These are phyloP conservation scores for Boletus hoseneyae DNA, from an alignment of 1,284 basidiomycete genomes.

Conservation along the genomic window DNA sequence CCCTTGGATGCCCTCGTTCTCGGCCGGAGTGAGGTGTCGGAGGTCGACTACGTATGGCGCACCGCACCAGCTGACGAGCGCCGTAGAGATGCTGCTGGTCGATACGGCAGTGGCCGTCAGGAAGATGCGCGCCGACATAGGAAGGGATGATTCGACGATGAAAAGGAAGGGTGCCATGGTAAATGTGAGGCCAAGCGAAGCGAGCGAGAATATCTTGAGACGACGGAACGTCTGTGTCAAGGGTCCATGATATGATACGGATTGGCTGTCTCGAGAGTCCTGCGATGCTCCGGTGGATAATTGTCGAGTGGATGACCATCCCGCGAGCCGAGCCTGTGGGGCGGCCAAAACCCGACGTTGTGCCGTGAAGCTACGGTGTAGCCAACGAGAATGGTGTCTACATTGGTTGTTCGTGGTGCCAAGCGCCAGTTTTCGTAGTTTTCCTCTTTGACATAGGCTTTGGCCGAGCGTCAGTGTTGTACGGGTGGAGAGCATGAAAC, in stretches of 20 bases:
- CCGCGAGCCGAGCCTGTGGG: background rate
- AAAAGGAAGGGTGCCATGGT: slow-evolving; percentile 78
- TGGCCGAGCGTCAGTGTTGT: slow-evolving; percentile 9
- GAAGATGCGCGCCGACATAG: slow-evolving; percentile 63
- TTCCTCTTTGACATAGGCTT: slow-evolving; percentile 9
- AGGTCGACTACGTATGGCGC: slow-evolving; percentile 52
- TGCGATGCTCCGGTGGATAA: slow-evolving; percentile 10
- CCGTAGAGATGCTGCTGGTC: slow-evolving; percentile 71
- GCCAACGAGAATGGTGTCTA: slow-evolving; percentile 10
- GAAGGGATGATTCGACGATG: slow-evolving; percentile 73
- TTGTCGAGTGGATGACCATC: slow-evolving; percentile 2
- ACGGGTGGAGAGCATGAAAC: slow-evolving; percentile 13
- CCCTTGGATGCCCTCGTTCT: slow-evolving; percentile 44
- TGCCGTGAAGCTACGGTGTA: background rate
- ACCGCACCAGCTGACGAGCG: slow-evolving; percentile 71
- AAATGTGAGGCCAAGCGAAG: slow-evolving; percentile 70
- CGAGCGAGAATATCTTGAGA: slow-evolving; percentile 81
- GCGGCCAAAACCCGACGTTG: slow-evolving; percentile 2
- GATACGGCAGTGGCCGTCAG: slow-evolving; percentile 68
- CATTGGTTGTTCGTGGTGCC: slow-evolving; percentile 2
- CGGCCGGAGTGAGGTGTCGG: slow-evolving; percentile 39
- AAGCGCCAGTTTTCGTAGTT: slow-evolving; percentile 3
- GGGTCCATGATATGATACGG: slow-evolving; percentile 57
- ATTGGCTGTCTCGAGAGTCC: slow-evolving; percentile 13
- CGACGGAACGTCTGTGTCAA: slow-evolving; percentile 68